phyloP scores from a whole-genome alignment of 1,139 yeast genomes.

The Suhomyces panamericanus region DNA sequence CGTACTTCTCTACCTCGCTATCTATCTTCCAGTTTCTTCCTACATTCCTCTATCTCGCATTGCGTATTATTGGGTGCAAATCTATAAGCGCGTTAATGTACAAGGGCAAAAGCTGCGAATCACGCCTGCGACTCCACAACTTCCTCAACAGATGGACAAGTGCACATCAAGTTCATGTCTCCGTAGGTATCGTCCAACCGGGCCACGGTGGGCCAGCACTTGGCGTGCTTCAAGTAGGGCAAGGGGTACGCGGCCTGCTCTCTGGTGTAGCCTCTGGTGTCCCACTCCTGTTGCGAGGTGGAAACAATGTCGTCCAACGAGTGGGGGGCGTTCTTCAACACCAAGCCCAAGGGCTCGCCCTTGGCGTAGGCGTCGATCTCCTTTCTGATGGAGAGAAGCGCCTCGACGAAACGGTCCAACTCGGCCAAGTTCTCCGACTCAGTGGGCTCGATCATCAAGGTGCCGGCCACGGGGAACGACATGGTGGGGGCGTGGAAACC shows the following conservation, averaged over 20 bases:
- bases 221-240: conserved; percentile 65
- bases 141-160: conserved; percentile 84
- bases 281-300: conserved; percentile 64
- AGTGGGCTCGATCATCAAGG: conserved; percentile 97
- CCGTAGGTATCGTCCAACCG: conserved; percentile 94
- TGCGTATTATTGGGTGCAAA: conserved; percentile 5
- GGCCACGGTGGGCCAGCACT: conserved; percentile 95
- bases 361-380: conserved; percentile 79
- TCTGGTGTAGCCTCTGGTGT: conserved; percentile 80
- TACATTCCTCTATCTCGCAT: too few relatives aligned
- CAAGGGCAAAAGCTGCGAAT: conserved; percentile 4
- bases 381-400: conserved; percentile 76
- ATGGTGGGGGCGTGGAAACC: conserved; percentile 99
- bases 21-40: too few relatives aligned
- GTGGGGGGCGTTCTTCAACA: conserved; percentile 91
- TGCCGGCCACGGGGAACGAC: conserved; percentile 98
- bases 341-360: conserved; percentile 66
- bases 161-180: conserved; percentile 88
- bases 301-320: conserved; percentile 74
- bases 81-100: conserved; percentile 7
- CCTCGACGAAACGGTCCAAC: conserved; percentile 85
- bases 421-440: conserved; percentile 90
- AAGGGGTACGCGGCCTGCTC: conserved; percentile 94
- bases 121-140: conserved; percentile 36
- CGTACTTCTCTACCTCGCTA: too few relatives aligned